phyloP scores from a whole-genome alignment of 352 stramenopile species.

The Pythium angustatum region DNA sequence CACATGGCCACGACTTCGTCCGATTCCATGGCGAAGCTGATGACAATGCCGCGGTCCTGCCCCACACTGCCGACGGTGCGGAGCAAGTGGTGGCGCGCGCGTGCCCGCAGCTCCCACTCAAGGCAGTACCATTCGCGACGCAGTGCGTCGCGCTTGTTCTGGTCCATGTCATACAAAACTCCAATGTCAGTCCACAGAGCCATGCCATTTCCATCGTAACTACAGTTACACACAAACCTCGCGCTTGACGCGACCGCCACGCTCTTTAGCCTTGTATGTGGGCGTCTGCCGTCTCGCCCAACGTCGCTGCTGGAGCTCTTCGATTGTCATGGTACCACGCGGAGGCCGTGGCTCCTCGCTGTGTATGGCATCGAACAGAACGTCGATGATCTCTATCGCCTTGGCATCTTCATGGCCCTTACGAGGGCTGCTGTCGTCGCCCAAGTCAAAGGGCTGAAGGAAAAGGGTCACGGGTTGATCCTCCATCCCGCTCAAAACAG shows the following conservation, averaged over 20 bases:
- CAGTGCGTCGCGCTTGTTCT: background rate
- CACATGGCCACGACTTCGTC: background rate
- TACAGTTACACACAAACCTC: background rate
- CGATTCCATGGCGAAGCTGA: background rate
- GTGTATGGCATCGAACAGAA: background rate
- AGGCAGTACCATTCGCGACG: background rate
- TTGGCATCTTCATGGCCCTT: background rate
- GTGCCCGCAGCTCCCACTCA: background rate
- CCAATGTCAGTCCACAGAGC: too few relatives aligned
- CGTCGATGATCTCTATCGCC: background rate
- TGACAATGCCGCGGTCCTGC: background rate
- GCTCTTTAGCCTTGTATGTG: constrained; percentile 1
- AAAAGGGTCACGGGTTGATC: too few relatives aligned
- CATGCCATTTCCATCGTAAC: background rate
- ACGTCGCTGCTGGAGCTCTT: background rate
- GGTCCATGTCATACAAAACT: background rate
- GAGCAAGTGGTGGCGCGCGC: background rate
- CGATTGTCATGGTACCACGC: background rate
- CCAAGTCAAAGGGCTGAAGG: too few relatives aligned
- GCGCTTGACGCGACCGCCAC: background rate
- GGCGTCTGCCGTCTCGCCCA: background rate
- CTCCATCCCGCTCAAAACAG: too few relatives aligned
- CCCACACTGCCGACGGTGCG: background rate
- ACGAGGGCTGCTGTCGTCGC: background rate
- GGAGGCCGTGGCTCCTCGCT: background rate